Conservation (phyloP, 352 stramenopile species). For the Globisporangium cystogenes region DNA sequence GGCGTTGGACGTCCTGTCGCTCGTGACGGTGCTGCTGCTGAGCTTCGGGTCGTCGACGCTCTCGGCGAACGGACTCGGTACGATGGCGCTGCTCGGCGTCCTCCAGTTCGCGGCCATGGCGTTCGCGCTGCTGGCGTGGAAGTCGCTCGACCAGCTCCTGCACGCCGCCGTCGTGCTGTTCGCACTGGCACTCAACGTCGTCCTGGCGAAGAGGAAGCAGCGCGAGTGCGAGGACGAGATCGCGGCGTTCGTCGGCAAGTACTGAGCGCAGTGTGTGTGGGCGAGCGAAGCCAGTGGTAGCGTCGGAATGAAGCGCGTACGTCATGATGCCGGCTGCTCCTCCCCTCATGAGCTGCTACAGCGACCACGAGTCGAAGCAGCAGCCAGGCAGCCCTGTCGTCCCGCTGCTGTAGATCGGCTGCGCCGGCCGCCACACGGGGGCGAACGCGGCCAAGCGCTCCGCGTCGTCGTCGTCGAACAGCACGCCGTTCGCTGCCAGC, state of each 20-base stretch:
- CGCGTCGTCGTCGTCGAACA: slow-evolving; percentile 37
- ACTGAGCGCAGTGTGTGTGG: neutral
- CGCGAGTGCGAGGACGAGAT: slow-evolving; percentile 24
- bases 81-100: slow-evolving; percentile 24
- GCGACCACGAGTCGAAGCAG: slow-evolving; percentile 41
- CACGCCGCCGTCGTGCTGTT: slow-evolving; percentile 31
- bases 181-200: slow-evolving; percentile 21
- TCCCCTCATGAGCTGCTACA: neutral
- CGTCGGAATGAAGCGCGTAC: neutral
- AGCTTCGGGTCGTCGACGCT: slow-evolving; percentile 21
- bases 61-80: slow-evolving; percentile 32
- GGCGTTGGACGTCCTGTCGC: slow-evolving; percentile 32
- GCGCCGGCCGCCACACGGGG: slow-evolving; percentile 6
- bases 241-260: slow-evolving; percentile 20
- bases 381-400: slow-evolving; percentile 43
- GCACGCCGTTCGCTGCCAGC: slow-evolving; percentile 26
- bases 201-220: slow-evolving; percentile 19
- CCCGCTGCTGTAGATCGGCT: slow-evolving; percentile 28
- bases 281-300: too few relatives aligned
- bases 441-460: slow-evolving; percentile 18
- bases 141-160: slow-evolving; percentile 22
- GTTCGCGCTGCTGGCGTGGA: slow-evolving; percentile 28
- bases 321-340: neutral
- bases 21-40: slow-evolving; percentile 39
- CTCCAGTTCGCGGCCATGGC: slow-evolving; percentile 37